Conservation (phyloP, 345 rosid species). For the Eucalyptus pauciflora region DNA sequence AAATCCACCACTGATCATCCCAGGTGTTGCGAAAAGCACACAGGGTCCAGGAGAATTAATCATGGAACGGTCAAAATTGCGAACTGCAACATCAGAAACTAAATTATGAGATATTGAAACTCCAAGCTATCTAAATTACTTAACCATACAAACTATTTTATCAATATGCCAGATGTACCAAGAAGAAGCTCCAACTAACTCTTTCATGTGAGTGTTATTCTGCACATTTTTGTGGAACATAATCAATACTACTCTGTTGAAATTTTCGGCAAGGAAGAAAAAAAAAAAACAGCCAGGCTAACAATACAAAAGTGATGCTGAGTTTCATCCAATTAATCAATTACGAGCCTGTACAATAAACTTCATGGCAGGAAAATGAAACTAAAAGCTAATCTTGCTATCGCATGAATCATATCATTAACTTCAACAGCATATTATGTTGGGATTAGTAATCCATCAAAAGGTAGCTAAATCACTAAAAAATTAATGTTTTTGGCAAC, state of each 20-base stretch:
- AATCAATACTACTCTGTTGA: neutral
- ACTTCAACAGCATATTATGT: neutral
- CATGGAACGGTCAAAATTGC: conserved; percentile 67
- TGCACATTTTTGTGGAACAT: neutral
- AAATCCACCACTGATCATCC: conserved; percentile 93
- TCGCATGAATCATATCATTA: neutral
- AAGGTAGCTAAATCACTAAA: neutral
- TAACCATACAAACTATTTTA: neutral
- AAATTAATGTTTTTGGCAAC: neutral
- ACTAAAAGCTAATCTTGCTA: neutral
- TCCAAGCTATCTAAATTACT: neutral
- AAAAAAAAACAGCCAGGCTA: neutral
- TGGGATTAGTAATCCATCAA: neutral
- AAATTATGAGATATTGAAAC: neutral
- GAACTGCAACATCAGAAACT: conserved; percentile 35
- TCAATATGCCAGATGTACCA: neutral
- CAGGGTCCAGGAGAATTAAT: conserved; percentile 91
- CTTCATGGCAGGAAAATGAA: neutral
- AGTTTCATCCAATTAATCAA: neutral
- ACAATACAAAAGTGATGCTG: neutral
- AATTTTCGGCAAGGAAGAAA: neutral
- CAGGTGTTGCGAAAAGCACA: conserved; percentile 97
- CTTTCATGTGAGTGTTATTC: neutral
- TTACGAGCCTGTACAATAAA: neutral
- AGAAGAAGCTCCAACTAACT: neutral